Base-by-base conservation (phyloP, 169 alveolate species). In the Plasmodium reichenowi region DNA sequence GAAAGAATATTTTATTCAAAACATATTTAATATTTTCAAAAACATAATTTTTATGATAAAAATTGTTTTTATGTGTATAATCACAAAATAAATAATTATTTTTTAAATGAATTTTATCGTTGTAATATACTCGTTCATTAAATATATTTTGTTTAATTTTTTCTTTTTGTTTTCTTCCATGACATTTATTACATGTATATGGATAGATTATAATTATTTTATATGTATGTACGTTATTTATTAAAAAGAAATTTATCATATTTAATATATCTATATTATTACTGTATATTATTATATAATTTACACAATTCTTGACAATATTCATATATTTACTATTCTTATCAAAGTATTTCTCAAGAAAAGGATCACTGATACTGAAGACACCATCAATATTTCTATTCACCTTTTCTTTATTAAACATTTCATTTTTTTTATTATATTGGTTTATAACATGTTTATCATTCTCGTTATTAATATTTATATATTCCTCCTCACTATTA, bases 291-390 rank as follows among this genome's bases (percentile, higher is more conserved):
- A 78, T 73, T 58, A 78, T 78, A 58, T 78, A 78, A 52, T 59
- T 78, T 8, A 78, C 89, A 58, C 89, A 64, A 24, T 66, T 78
- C 52, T 64, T 66, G 5, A 78, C 89, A 1, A 78, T 71, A 7
- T 47, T 78, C 89, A 78, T 78, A 59, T 78, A 78, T 67, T 67
- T 54, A 70, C 89, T 78, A 13, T 63, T 66, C 38, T 64, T 45
- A 47, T 66, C 89, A 24, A 78, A 66, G 47, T 78, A 17, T 66
- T 78, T 78, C 20, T 78, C 89, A 22, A 78, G 15, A 58, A 78
- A 64, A 20, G 89, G 89, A 58, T 78, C 89, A 45, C 78, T 78
- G 45, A 78, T 78, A 56, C 89, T 78, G 45, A 78, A 78, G 43
- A 78, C 38, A 2, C 89, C 89, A 26, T 78, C 76, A 38, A 78